Percentiles rank a stretch among this genome's conserved stretches.
Conservation (phyloP, 208 protist genomes). For the Angomonas deanei region DNA sequence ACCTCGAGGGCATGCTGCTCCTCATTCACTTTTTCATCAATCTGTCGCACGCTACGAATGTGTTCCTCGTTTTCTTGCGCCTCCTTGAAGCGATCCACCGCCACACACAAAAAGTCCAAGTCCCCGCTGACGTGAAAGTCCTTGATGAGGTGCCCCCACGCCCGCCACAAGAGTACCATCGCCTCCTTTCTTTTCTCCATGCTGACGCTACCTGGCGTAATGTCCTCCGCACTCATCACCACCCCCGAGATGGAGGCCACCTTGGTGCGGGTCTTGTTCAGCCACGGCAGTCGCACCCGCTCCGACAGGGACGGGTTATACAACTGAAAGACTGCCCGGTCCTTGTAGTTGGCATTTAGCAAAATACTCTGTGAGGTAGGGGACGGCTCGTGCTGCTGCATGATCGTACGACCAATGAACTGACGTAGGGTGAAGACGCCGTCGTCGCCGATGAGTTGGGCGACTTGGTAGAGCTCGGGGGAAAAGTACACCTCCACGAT, state of each 20-base stretch:
- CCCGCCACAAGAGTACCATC: conserved; percentile 60
- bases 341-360: conserved; percentile 30
- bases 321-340: conserved; percentile 20
- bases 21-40: conserved; percentile 19
- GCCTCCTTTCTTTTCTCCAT: conserved; percentile 44
- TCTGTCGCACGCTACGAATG: conserved; percentile 33
- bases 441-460: conserved; percentile 43
- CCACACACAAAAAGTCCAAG: conserved; percentile 73
- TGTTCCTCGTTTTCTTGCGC: conserved; percentile 37
- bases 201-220: conserved; percentile 2
- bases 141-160: conserved; percentile 85
- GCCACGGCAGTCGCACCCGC: neutral
- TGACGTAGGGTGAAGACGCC: conserved; percentile 55
- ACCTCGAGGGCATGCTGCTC: neutral
- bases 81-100: conserved; percentile 59
- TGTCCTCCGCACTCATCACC: conserved; percentile 2
- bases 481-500: conserved; percentile 85
- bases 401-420: conserved; percentile 74
- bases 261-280: neutral
- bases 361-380: conserved; percentile 57
- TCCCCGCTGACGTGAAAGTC: conserved; percentile 81
- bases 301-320: conserved; percentile 18
- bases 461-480: conserved; percentile 63
- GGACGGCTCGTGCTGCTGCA: conserved; percentile 67
- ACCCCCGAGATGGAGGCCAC: conserved; percentile 5